A percentile compares a stretch with the other conserved stretches of the same genome.
phyloP scores from a whole-genome alignment of 2,329 filamentous ascomycete genomes.

The Arthrobotrys iridis region DNA sequence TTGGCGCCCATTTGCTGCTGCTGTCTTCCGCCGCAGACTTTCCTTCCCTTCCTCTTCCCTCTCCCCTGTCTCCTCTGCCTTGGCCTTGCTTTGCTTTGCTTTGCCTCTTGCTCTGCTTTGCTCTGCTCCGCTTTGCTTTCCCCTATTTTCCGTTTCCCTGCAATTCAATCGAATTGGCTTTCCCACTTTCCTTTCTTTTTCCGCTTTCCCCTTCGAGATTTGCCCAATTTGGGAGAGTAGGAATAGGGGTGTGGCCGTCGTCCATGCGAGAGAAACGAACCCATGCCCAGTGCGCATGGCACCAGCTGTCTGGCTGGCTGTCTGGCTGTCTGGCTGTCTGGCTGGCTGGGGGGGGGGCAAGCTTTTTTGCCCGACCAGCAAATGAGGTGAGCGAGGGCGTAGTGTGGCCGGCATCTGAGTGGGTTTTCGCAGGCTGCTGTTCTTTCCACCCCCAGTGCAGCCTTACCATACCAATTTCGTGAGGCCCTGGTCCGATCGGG shows the following conservation, averaged over 20 bases:
- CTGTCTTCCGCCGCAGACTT: constrained; percentile 44
- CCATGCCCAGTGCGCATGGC: constrained; percentile 44
- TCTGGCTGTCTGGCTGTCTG: no score
- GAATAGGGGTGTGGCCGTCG: constrained; percentile 36
- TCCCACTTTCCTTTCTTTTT: constrained; percentile 8
- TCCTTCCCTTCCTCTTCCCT: no score
- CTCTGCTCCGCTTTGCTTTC: no score
- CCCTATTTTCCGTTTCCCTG: constrained; percentile 10
- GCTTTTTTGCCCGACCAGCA: constrained; percentile 27
- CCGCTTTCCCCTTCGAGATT: constrained; percentile 11
- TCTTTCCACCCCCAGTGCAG: constrained; percentile 13
- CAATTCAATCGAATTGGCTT: no score
- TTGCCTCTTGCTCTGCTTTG: no score
- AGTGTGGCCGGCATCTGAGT: constrained; percentile 19
- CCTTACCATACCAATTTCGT: constrained; percentile 41
- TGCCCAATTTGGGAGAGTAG: constrained; percentile 48
- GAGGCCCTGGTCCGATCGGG: constrained; percentile 11
- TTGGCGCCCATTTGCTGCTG: constrained; percentile 31
- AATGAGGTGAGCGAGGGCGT: constrained; percentile 29
- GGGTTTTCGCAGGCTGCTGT: constrained; percentile 40
- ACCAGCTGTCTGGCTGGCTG: no score
- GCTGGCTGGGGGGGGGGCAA: no score
- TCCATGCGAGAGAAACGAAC: constrained; percentile 24
- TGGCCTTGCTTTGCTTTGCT: no score
- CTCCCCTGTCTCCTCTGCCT: no score